Evolutionary conservation across 495 filamentous ascomycete species (phyloP).

Genomic region (Penicillium parvum): DNA sequence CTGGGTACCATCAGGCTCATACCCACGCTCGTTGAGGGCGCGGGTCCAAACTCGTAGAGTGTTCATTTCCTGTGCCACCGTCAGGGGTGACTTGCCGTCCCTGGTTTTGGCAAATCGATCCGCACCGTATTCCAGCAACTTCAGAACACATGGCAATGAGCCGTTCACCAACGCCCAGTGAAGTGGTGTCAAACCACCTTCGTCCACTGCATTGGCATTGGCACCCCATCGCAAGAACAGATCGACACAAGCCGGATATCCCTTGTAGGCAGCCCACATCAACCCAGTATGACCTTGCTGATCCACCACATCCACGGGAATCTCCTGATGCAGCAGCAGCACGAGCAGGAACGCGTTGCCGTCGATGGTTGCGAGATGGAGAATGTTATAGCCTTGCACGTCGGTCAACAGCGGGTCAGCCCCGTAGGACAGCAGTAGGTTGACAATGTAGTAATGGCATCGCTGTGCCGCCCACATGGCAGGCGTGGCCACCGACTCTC

Average conservation of each 20-base stretch:
- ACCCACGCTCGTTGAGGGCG: slow-evolving; percentile 81
- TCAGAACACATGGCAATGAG: slow-evolving; percentile 76
- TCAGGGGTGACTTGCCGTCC: slow-evolving; percentile 81
- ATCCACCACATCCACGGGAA: slow-evolving; percentile 87
- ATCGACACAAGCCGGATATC: slow-evolving; percentile 85
- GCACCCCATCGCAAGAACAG: slow-evolving; percentile 93
- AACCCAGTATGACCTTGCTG: slow-evolving; percentile 83
- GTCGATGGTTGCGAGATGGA: slow-evolving; percentile 95
- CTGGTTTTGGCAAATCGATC: slow-evolving; percentile 84
- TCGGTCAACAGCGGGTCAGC: slow-evolving; percentile 87
- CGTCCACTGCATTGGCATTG: slow-evolving; percentile 83
- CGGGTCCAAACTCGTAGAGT: slow-evolving; percentile 75
- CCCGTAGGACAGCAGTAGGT: slow-evolving; percentile 77
- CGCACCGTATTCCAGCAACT: slow-evolving; percentile 88
- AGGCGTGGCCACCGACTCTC: slow-evolving; percentile 87
- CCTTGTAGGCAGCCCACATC: slow-evolving; percentile 99
- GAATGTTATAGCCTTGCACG: slow-evolving; percentile 91
- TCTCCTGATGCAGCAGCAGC: slow-evolving; percentile 82
- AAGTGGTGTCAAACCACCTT: slow-evolving; percentile 85
- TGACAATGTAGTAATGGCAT: slow-evolving; percentile 82
- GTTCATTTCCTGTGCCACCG: slow-evolving; percentile 85
- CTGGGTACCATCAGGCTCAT: slow-evolving; percentile 69
- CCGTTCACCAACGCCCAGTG: slow-evolving; percentile 98
- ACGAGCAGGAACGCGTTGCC: slow-evolving; percentile 93
- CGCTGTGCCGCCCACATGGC: slow-evolving; percentile 95